These are phyloP conservation scores for Psidium friedrichsthalianum DNA, from an alignment of 345 rosid genomes.

Conservation along the genomic window DNA sequence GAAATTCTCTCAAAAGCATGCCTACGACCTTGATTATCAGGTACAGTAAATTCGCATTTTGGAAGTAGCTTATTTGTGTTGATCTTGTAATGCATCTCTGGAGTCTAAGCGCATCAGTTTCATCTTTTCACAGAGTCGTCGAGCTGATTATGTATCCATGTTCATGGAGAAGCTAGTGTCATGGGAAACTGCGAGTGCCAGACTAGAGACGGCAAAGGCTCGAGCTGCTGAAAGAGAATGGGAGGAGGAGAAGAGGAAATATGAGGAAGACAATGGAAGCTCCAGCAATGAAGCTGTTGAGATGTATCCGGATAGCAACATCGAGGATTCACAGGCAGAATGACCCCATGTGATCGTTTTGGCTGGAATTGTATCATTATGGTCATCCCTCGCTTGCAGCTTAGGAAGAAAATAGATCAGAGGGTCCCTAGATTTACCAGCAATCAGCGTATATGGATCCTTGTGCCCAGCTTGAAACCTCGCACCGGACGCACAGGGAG, in stretches of 20 bases:
- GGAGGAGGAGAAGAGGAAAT: constrained; percentile 41
- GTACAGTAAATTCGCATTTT: constrained; percentile 9
- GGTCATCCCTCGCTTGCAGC: background rate
- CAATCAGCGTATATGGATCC: background rate
- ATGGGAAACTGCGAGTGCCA: constrained; percentile 70
- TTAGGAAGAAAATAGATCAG: background rate
- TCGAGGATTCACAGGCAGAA: constrained; percentile 37
- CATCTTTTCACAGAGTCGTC: constrained; percentile 37
- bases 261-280: constrained; percentile 16
- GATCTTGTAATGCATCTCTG: background rate
- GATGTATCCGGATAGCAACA: constrained; percentile 20
- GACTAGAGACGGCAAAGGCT: constrained; percentile 67
- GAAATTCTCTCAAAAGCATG: constrained; percentile 48
- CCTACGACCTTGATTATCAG: constrained; percentile 93
- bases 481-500: background rate
- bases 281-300: constrained; percentile 17
- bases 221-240: constrained; percentile 42
- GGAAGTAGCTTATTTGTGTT: background rate
- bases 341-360: constrained; percentile 1
- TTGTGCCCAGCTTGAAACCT: background rate
- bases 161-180: constrained; percentile 83
- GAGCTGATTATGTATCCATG: constrained; percentile 51
- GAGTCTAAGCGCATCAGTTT: background rate
- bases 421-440: background rate
- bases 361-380: background rate